Base-by-base conservation (phyloP, 208 protist genomes). In the Leishmania aethiopica region DNA sequence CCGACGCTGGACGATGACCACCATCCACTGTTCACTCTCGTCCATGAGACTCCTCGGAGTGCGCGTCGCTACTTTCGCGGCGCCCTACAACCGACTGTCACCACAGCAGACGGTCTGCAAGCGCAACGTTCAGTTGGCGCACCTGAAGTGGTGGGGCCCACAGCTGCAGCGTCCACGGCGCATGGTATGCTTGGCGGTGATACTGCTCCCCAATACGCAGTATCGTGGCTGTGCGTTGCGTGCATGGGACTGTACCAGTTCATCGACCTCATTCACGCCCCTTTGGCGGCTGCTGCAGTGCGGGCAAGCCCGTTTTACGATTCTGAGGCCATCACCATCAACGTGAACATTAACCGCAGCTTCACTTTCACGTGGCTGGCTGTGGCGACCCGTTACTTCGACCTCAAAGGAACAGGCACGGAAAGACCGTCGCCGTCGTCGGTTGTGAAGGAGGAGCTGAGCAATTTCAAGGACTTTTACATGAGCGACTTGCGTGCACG, bases 391-490 rank as follows among this genome's bases (percentile, higher is more conserved):
- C 80, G 89, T 19, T 97, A 95, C 88, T 95, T 90, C 69, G 89
- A 94, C 81, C 40, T 72, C 17, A 71, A 78, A 19, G 90, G 86
- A 13, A 90, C 82, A 17, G 70, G 88, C 47, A 60, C 79, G 35
- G 82, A 81, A 19, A 72, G 79, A 28, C 94, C 94, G 42, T 67
- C 73, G 2, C 60, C 84, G 32, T 82, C 88, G 19, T 82, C 84
- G 37, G 81, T 92, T 3, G 87, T 97, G 17, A 93, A 92, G 76
- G 90, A 96, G 81, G 92, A 97, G 77, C 78, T 96, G 70, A 84
- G 82, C 83, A 97, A 93, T 85, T 97, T 97, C 85, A 97, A 96
- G 78, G 94, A 97, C 37, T 93, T 96, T 75, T 97, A 93, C 90
- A 93, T 95, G 92, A 91, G 90, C 79, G 94, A 97, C 71, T 75